Evolutionary conservation across 805 yeast genomes (phyloP).

Genomic region (Starmerella vaccinii): DNA sequence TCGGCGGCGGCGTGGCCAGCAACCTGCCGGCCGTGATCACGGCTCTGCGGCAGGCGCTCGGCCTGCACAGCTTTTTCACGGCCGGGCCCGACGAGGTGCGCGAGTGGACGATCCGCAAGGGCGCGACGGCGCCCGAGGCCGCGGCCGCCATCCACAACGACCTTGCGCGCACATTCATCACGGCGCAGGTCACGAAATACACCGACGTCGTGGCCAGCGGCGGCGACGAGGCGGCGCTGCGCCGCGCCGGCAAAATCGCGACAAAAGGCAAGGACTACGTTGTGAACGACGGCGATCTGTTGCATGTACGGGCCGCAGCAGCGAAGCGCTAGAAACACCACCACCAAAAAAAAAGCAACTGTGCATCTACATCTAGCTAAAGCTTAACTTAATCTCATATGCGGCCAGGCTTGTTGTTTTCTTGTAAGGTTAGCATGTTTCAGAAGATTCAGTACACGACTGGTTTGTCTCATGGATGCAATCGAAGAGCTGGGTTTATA

Average conservation of each 20-base stretch:
- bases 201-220: slow-evolving; percentile 43
- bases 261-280: slow-evolving; percentile 68
- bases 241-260: slow-evolving; percentile 48
- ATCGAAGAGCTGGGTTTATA: slow-evolving; percentile 33
- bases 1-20: slow-evolving; percentile 30
- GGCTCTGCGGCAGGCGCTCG: slow-evolving; percentile 56
- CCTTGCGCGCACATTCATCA: slow-evolving; percentile 66
- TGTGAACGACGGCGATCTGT: slow-evolving; percentile 77
- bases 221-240: slow-evolving; percentile 45
- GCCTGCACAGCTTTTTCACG: slow-evolving; percentile 73
- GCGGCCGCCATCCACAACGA: slow-evolving; percentile 88
- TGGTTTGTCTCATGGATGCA: slow-evolving; percentile 27
- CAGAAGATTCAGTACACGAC: slow-evolving; percentile 20
- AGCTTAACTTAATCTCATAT: neutral
- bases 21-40: slow-evolving; percentile 55
- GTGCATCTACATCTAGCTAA: neutral
- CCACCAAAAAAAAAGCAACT: no score
- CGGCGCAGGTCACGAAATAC: slow-evolving; percentile 64
- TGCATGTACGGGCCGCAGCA: slow-evolving; percentile 47
- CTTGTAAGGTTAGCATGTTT: slow-evolving; percentile 22
- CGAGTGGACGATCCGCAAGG: slow-evolving; percentile 77
- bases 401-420: neutral
- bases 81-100: slow-evolving; percentile 71
- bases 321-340: slow-evolving; percentile 8
- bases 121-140: slow-evolving; percentile 74